phyloP scores from a whole-genome alignment of 1,139 yeast species.

The Taiozyma sp. region DNA sequence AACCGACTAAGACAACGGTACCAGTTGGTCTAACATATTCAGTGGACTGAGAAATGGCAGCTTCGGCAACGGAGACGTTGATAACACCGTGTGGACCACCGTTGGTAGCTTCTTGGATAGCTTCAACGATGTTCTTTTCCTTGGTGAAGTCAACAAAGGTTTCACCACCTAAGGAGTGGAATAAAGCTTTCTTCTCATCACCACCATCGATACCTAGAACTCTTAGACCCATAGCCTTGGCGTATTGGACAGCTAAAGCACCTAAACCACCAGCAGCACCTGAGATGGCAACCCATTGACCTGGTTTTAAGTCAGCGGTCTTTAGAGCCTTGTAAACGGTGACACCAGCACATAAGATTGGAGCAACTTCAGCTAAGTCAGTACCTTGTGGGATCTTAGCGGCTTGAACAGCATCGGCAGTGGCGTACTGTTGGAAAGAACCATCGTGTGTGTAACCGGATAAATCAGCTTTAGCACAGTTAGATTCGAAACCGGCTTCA shows the following conservation, averaged over 20 bases:
- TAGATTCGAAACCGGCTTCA: conserved; percentile 59
- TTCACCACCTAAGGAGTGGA: conserved; percentile 61
- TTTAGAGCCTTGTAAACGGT: conserved; percentile 77
- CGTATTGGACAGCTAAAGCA: conserved; percentile 70
- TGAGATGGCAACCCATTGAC: conserved; percentile 74
- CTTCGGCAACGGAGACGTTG: conserved; percentile 68
- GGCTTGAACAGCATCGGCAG: conserved; percentile 76
- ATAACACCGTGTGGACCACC: conserved; percentile 80
- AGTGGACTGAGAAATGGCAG: conserved; percentile 59
- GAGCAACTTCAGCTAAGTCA: conserved; percentile 64
- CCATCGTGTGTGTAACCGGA: conserved; percentile 82
- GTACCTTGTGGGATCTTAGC: conserved; percentile 65
- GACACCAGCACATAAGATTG: conserved; percentile 78
- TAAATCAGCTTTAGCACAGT: conserved; percentile 62
- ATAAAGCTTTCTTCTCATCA: conserved; percentile 55
- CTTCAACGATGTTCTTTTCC: conserved; percentile 52
- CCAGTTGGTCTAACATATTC: conserved; percentile 66
- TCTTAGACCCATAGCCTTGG: conserved; percentile 67
- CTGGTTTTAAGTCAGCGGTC: conserved; percentile 59
- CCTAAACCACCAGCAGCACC: conserved; percentile 85
- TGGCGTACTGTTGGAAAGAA: conserved; percentile 75
- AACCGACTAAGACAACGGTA: conserved; percentile 68
- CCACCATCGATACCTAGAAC: conserved; percentile 78
- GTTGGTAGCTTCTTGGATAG: conserved; percentile 49
- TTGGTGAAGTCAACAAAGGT: conserved; percentile 59